A percentile compares a stretch with the other conserved stretches of the same genome.
These are phyloP conservation scores for Papiliotrema terrestris DNA, from an alignment of 1,284 basidiomycete species.

Conservation along the genomic window DNA sequence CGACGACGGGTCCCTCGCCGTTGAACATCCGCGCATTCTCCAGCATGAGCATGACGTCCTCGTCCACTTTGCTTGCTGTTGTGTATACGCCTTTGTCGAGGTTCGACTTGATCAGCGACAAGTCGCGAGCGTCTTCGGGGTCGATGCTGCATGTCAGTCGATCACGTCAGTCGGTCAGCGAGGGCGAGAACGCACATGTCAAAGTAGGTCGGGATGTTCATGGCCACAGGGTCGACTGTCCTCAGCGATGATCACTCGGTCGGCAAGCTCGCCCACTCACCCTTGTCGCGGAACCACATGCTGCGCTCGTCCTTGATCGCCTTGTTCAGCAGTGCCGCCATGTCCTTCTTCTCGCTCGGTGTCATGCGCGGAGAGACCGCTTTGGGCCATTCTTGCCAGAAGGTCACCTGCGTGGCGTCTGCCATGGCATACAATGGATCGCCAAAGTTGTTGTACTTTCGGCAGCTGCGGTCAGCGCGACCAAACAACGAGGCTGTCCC, in stretches of 20 bases:
- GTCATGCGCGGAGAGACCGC: conserved; percentile 69
- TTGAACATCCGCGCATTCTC: conserved; percentile 47
- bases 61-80: conserved; percentile 38
- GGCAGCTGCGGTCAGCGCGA: conserved; percentile 52
- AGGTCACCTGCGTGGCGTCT: conserved; percentile 66
- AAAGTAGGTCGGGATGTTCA: conserved; percentile 44
- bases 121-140: conserved; percentile 73
- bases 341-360: conserved; percentile 73
- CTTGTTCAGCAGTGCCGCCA: conserved; percentile 68
- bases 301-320: conserved; percentile 70
- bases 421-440: conserved; percentile 61
- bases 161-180: conserved; percentile 47
- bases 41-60: conserved; percentile 44
- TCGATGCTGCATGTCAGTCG: conserved; percentile 28
- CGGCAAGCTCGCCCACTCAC: conserved; percentile 6
- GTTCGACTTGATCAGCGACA: conserved; percentile 75
- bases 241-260: neutral
- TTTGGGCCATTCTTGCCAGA: conserved; percentile 85
- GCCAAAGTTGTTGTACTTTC: conserved; percentile 78
- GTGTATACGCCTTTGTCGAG: conserved; percentile 56
- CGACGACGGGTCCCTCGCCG: conserved; percentile 32
- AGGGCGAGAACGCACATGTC: conserved; percentile 30
- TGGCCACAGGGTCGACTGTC: conserved; percentile 40
- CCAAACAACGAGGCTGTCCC: neutral
- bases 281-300: conserved; percentile 78